phyloP scores from a whole-genome alignment of 805 yeast species.

The Saturnispora serradocipensis region DNA sequence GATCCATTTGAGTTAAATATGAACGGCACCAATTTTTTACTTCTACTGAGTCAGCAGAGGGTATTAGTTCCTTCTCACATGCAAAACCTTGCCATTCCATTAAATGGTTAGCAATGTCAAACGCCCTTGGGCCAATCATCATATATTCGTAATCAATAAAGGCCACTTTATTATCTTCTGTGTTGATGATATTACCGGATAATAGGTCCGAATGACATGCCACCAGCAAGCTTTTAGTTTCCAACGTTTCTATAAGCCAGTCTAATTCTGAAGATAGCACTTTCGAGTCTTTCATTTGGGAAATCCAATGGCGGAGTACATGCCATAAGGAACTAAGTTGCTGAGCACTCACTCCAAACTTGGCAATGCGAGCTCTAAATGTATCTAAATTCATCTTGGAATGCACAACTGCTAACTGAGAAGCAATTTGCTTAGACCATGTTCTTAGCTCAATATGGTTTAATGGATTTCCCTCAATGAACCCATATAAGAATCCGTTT shows the following conservation, averaged over 20 bases:
- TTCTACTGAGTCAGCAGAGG: constrained; percentile 31
- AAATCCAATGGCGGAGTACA: constrained; percentile 57
- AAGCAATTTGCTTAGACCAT: constrained; percentile 41
- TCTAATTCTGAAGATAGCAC: constrained; percentile 38
- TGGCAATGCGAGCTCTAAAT: neutral
- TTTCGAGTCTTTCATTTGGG: constrained; percentile 37
- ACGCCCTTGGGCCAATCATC: constrained; percentile 64
- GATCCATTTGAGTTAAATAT: constrained; percentile 33
- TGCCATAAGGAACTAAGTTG: constrained; percentile 42
- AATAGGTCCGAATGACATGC: constrained; percentile 65
- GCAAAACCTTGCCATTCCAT: constrained; percentile 80
- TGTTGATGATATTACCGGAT: constrained; percentile 55
- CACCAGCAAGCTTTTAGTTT: constrained; percentile 42
- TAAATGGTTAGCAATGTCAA: constrained; percentile 66
- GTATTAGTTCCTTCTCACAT: constrained; percentile 54
- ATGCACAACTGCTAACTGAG: constrained; percentile 67
- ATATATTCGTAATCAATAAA: constrained; percentile 69
- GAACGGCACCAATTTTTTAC: constrained; percentile 50
- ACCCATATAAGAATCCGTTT: constrained; percentile 68
- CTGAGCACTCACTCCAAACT: constrained; percentile 1
- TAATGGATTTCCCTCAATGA: constrained; percentile 53
- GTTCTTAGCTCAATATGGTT: constrained; percentile 40
- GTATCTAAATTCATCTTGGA: constrained; percentile 13
- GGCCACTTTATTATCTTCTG: constrained; percentile 33
- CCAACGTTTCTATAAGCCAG: constrained; percentile 42